Base-by-base conservation (phyloP, 176 grass and related monocot species). In the Thalia dealbata region DNA sequence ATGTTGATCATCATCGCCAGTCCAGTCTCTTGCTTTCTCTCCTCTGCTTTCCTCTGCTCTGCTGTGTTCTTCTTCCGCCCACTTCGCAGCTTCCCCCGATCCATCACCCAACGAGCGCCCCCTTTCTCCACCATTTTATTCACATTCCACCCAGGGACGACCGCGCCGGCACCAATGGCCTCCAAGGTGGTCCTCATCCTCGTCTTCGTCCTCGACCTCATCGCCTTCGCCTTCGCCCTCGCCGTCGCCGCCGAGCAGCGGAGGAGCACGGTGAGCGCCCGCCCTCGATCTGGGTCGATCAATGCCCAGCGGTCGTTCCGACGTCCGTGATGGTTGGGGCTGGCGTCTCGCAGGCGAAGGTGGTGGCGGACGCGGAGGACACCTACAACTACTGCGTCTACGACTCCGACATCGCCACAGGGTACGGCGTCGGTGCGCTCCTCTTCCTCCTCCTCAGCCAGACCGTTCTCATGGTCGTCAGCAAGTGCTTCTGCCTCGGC, bases 201-300 rank as follows among this genome's bases (percentile, higher is more conserved):
- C 54, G 93, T 92, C 22, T 81, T 92, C 69, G 11, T 96, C 42
- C 69, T 96, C 46, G 87, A 92, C 81, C 18, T 96, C 44, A 73
- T 90, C 70, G 93, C 93, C 43, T 96, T n/a, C n/a, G n/a, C n/a
- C n/a, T n/a, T 96, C 58, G 93, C 86, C 21, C 81, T 96, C 65
- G 93, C 82, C 62, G 82, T 96, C 35, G 93, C 93, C 13, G 93
- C 93, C 77, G 93, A 96, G 84, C 93, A 90, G 76, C 89, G 93
- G 72, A 84, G 93, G 24, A 96, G 93, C 89, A 86, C 68, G 69
- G 88, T 83, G 72, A 78, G 38, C 18, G 51, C 28, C 61, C 22
- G 32, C 32, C 32, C 32, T 38, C 32, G 32, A 38, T 38, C 32
- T 4, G 32, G n/a, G 4, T 38, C 32, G 32, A 38, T 1, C 3